Evolutionary conservation across 78 protist species (phyloP).

Genomic region (Protostelium mycophagum): DNA sequence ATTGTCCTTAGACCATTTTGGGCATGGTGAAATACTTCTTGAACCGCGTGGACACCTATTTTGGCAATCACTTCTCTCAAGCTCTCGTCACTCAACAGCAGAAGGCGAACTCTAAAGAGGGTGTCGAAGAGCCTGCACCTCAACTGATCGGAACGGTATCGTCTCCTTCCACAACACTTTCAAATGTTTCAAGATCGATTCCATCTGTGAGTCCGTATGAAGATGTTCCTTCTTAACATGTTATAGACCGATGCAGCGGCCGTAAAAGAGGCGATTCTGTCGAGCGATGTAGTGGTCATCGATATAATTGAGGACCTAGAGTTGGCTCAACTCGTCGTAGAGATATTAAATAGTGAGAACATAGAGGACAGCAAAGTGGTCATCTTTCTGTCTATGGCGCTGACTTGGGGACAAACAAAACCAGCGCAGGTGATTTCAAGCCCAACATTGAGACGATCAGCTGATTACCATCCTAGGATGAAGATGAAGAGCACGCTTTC

Average conservation of each 20-base stretch:
- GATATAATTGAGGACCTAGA: background rate
- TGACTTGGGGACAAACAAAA: constrained; percentile 32
- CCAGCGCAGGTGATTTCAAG: background rate
- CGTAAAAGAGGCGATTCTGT: background rate
- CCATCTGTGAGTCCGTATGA: background rate
- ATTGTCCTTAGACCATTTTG: no score
- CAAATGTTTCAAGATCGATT: background rate
- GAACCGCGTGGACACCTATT: background rate
- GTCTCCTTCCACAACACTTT: background rate
- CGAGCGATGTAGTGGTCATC: background rate
- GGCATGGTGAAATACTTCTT: background rate
- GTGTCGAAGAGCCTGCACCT: background rate
- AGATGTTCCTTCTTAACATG: background rate
- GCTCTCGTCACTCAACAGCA: background rate
- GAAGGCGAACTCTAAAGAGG: background rate
- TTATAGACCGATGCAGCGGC: background rate
- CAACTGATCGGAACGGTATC: background rate
- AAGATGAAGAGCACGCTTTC: constrained; percentile 4
- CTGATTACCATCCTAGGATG: no score
- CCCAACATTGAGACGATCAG: background rate
- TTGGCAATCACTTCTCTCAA: background rate
- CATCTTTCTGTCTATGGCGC: constrained; percentile 8
- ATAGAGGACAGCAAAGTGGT: background rate
- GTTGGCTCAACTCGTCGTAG: background rate
- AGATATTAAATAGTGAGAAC: background rate